Percentiles rank a stretch among this genome's conserved stretches.
phyloP scores from a whole-genome alignment of 2,329 filamentous ascomycete genomes.

The Ceratocystis smalleyi region DNA sequence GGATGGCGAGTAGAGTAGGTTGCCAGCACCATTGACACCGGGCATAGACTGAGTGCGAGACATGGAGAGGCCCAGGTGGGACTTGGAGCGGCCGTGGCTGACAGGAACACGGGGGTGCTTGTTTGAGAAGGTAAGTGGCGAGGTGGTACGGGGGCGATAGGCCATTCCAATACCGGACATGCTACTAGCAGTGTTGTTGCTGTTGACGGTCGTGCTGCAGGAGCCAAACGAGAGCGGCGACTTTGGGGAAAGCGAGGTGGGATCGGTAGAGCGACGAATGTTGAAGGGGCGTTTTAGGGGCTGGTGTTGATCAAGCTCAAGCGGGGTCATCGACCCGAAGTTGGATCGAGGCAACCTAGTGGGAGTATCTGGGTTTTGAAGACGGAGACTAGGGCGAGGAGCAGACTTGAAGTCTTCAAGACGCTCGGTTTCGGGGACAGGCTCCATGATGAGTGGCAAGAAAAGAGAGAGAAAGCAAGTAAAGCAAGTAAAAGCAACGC shows the following conservation, averaged over 20 bases:
- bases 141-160: constrained; percentile 47
- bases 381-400: constrained; percentile 38
- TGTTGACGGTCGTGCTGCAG: no score
- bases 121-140: constrained; percentile 33
- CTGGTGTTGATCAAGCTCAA: constrained; percentile 26
- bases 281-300: constrained; percentile 35
- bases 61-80: constrained; percentile 31
- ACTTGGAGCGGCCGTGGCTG: constrained; percentile 15
- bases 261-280: constrained; percentile 44
- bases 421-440: constrained; percentile 51
- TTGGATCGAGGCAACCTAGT: constrained; percentile 18
- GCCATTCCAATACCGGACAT: constrained; percentile 20
- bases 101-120: neutral
- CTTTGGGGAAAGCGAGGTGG: constrained; percentile 36
- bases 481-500: neutral
- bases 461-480: neutral
- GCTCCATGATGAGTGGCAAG: constrained; percentile 37
- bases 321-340: constrained; percentile 18
- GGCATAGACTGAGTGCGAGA: constrained; percentile 50
- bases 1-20: constrained; percentile 39
- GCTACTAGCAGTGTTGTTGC: constrained; percentile 29
- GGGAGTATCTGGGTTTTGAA: constrained; percentile 26
- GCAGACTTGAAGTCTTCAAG: constrained; percentile 50
- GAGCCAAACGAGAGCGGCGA: constrained; percentile 28
- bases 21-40: constrained; percentile 43